These are phyloP conservation scores for Hibiscus mutabilis DNA, from an alignment of 345 rosid species.

Conservation along the genomic window DNA sequence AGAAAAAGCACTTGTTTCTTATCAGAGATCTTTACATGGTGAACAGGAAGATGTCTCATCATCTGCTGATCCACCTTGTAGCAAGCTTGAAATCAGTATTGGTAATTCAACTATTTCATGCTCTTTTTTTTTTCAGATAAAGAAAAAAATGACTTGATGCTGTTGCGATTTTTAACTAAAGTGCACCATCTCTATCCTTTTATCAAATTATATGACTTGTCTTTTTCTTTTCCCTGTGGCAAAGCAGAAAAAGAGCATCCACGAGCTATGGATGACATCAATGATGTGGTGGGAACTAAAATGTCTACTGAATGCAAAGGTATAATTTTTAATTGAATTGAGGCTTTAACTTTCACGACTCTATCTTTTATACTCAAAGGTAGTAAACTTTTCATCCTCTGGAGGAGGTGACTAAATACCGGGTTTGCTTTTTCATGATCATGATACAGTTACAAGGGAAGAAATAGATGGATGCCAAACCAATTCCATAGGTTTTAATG, in stretches of 20 bases:
- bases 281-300: background rate
- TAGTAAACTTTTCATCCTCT: background rate
- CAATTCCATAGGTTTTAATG: background rate
- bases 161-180: background rate
- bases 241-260: constrained; percentile 5
- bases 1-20: background rate
- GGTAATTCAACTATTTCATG: background rate
- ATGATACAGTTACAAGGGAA: background rate
- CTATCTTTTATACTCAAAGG: background rate
- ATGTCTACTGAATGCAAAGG: constrained; percentile 13
- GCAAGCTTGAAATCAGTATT: constrained; percentile 1
- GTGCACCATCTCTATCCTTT: background rate
- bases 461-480: background rate
- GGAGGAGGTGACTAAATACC: background rate
- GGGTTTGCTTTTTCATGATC: background rate
- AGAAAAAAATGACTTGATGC: background rate
- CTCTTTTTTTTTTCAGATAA: no score
- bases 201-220: background rate
- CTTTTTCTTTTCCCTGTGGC: background rate
- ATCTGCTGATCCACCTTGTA: background rate
- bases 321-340: background rate
- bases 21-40: no score
- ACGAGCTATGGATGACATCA: background rate
- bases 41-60: constrained; percentile 8
- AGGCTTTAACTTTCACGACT: background rate